Conservation (phyloP, 495 filamentous ascomycete genomes). For the Pyronema domesticum region DNA sequence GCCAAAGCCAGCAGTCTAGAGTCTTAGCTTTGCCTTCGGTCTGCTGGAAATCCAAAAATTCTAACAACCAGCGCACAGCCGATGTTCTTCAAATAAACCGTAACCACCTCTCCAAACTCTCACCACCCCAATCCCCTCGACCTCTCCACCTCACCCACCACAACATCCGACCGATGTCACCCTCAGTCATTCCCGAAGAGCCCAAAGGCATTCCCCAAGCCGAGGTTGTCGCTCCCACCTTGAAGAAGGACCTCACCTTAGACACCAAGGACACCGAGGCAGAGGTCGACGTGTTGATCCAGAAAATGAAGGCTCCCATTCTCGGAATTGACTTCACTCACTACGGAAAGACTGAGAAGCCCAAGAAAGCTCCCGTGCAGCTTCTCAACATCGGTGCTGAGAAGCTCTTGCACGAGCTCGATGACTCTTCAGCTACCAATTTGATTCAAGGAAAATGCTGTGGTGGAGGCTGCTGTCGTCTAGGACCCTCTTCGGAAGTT, state of each 20-base stretch:
- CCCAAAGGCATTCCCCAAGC: background rate
- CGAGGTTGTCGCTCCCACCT: slow-evolving; percentile 3
- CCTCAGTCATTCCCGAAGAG: slow-evolving; percentile 1
- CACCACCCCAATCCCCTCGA: background rate
- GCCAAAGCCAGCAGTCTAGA: too few relatives aligned
- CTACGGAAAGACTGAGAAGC: slow-evolving; percentile 26
- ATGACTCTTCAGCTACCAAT: slow-evolving; percentile 23
- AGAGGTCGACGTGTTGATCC: slow-evolving; percentile 25
- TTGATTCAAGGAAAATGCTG: slow-evolving; percentile 55
- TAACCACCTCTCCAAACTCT: background rate
- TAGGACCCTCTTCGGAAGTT: slow-evolving; percentile 4
- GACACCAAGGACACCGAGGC: slow-evolving; percentile 5
- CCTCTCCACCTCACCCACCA: background rate
- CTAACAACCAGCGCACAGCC: background rate
- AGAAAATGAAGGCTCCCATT: slow-evolving; percentile 24
- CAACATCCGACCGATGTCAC: background rate
- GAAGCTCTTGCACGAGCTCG: slow-evolving; percentile 5
- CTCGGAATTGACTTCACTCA: slow-evolving; percentile 23
- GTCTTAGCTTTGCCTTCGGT: background rate
- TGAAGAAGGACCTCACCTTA: background rate
- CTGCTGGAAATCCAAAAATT: background rate
- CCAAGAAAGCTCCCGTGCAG: slow-evolving; percentile 9
- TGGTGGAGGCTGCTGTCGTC: slow-evolving; percentile 78
- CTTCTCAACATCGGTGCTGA: slow-evolving; percentile 22
- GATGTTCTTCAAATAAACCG: background rate